Percentiles rank a stretch among this genome's conserved stretches.
Evolutionary conservation across 2,329 filamentous ascomycete species (phyloP).

Genomic region (Fonsecaea pedrosoi): DNA sequence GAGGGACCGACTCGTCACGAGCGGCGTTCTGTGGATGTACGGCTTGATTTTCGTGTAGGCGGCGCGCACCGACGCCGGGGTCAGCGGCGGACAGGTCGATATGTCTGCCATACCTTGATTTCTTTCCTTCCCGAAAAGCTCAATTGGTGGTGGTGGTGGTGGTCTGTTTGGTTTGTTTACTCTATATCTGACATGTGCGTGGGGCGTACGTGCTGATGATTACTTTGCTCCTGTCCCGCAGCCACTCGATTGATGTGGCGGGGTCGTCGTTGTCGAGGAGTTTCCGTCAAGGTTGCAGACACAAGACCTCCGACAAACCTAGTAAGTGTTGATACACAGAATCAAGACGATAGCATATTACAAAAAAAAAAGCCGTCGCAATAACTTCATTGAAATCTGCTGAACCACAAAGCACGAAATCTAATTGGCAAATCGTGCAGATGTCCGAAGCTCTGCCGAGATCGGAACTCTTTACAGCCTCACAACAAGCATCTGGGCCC

Average conservation of each 20-base stretch:
- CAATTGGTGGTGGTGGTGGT: neutral
- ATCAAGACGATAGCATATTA: no score
- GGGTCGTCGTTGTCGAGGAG: neutral
- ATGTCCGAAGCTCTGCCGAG: constrained; percentile 21
- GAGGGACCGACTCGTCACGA: constrained; percentile 79
- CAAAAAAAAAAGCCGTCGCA: neutral
- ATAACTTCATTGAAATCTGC: neutral
- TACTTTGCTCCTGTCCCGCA: no score
- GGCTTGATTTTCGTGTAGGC: constrained; percentile 76
- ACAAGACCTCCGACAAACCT: no score
- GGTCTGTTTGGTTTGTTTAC: no score
- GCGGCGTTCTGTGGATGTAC: constrained; percentile 82
- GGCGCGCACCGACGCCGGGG: constrained; percentile 70
- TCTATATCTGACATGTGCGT: neutral
- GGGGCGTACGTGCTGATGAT: neutral
- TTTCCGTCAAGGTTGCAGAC: neutral
- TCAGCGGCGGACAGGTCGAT: constrained; percentile 66
- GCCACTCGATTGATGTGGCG: neutral
- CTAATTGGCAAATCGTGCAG: constrained; percentile 7
- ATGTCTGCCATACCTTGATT: constrained; percentile 52
- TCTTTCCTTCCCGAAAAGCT: neutral
- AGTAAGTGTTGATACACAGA: no score
- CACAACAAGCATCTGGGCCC: neutral
- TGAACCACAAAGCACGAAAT: neutral
- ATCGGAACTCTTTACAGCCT: neutral